Evolutionary conservation across 1,139 yeast genomes (phyloP), one percentile per base, ranked within the genome.

Genomic region (Nakaseomyces bracarensis): DNA sequence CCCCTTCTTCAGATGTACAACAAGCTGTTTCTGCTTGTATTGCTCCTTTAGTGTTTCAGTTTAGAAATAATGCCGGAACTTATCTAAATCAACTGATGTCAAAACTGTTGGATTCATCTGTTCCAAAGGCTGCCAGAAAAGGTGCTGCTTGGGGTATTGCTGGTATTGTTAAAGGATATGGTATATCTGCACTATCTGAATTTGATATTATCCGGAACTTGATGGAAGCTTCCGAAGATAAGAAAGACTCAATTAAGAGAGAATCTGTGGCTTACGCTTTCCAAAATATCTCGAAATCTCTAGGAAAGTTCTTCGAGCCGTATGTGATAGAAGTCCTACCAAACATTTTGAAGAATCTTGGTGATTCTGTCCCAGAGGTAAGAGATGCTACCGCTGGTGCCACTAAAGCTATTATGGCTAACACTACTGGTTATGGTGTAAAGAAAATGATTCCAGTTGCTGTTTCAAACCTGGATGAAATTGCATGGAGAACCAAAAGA

Each of bases 121-220:
- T 72, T 7, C 66, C 69, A 16, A 62, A 71, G 38, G 77, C 81
- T 0, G 68, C 72, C 13, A 76, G 96, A 60, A 75, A 91, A 52
- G 99, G 98, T 57, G 93, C 96, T 1, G 97, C 98, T 1, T 87
- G 84, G 64, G 98, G 97, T 63, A 74, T 91, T 52, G 84, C 97
- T 8, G 98, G 98, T 48, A 66, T 91, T 38, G 93, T 84, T 10
- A 82, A 85, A 58, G 98, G 99, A 46, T 74, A 77, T 22, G 98
- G 97, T 49, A 79, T 93, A 43, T 72, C 77, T 44, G 72, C 94
- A 0, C 66, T 91, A 42, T 72, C 86, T 3, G 81, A 82, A 39
- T 79, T 74, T 56, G 95, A 85, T 54, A 71, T 91, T 35, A 78
- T 87, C 46, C 72, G 96, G 47, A 74, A 73, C 31, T 67, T 91